Base-by-base conservation (phyloP, 1,284 basidiomycete genomes). In the Ustilago sp. region DNA sequence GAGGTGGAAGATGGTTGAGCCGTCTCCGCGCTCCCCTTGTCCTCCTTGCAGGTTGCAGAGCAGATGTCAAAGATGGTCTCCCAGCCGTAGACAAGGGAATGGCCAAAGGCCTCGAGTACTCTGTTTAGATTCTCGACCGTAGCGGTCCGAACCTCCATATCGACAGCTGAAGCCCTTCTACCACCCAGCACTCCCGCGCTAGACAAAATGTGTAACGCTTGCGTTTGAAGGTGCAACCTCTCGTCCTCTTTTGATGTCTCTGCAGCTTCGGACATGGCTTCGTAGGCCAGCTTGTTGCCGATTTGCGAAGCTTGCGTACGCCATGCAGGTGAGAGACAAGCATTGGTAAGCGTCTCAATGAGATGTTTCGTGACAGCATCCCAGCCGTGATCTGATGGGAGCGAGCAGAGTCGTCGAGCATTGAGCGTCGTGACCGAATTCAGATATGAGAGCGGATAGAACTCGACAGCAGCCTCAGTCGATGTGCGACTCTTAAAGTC, bases 61-160 rank as follows among this genome's bases (percentile, higher is more conserved):
- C 81, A 85, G 23, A 97, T 94, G 70, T 92, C 90, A 85, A 98
- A 98, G 79, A 98, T 94, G 0, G 89, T 92, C 68, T 93, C 92
- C 96, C 96, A 99, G 0, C 95, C 95, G 11, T 92, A 90, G 8
- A 94, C 89, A 2, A 99, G 89, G 0, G 93, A 93, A 86, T 98
- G 95, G 0, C 94, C 95, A 0, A 93, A 93, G 0, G 92, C 91
- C 86, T 98, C 94, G 17, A 99, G 88, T 2, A 84, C 93, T 78
- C 93, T 91, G 80, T 95, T 93, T 19, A 99, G 87, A 0, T 93
- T 94, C 80, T 96, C 93, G 60, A 96, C 88, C 0, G 94, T 94
- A 88, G 94, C 92, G 34, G 91, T 89, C 13, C 95, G 90, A 50
- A 99, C 88, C 80, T 98, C 95, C 63, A 89, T 86, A 9, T 86